Evolutionary conservation across 345 rosid genomes (phyloP).

Genomic region (Sapria himalayana): DNA sequence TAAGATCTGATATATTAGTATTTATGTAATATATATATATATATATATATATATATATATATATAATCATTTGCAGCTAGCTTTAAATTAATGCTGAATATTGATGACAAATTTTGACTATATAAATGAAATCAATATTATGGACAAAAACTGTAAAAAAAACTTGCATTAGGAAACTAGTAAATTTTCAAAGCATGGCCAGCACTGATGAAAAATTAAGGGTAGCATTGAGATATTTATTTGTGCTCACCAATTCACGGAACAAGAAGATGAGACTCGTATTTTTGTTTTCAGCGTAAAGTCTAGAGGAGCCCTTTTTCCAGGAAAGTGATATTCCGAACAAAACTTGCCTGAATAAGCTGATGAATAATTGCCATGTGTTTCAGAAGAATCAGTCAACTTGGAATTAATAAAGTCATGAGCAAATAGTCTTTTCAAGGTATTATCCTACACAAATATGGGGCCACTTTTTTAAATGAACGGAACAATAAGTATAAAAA

Average conservation of each 20-base stretch:
- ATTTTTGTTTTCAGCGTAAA: constrained; percentile 63
- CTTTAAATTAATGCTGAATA: no score
- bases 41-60: no score
- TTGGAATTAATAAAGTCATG: constrained; percentile 14
- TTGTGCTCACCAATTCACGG: constrained; percentile 44
- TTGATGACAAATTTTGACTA: no score
- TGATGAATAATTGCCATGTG: constrained; percentile 16
- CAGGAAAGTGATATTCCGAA: constrained; percentile 31
- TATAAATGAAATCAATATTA: no score
- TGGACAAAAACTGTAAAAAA: no score
- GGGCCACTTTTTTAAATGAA: constrained; percentile 4
- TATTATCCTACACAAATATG: constrained; percentile 40
- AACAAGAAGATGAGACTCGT: constrained; percentile 35
- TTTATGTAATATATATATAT: no score
- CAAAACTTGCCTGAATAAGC: constrained; percentile 17
- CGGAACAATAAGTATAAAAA: constrained; percentile 1
- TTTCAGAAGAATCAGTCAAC: constrained; percentile 18
- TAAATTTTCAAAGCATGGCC: no score
- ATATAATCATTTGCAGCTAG: no score
- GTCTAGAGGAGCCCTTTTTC: constrained; percentile 60
- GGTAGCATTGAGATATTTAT: constrained; percentile 6
- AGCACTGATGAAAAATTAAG: no score
- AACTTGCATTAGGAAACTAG: no score
- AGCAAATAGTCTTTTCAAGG: constrained; percentile 62
- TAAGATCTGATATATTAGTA: no score